Percentiles rank a stretch among this genome's conserved stretches.
phyloP scores from a whole-genome alignment of 1,284 basidiomycete species.

The Tilletiaria anomala region DNA sequence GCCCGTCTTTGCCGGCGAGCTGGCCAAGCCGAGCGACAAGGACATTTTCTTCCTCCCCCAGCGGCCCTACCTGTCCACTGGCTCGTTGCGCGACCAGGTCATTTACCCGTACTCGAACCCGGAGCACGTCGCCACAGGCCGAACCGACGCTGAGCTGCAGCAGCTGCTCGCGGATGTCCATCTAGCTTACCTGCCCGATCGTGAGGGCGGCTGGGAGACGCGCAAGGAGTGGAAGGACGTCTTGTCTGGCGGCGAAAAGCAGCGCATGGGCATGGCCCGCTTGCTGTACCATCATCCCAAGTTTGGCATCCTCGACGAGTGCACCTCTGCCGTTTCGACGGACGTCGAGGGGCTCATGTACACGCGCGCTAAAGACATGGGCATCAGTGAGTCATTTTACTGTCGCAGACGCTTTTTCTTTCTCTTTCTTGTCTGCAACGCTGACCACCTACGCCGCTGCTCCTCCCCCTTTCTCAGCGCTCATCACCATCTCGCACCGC shows the following conservation, averaged over 20 bases:
- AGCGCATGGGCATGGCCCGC: conserved; percentile 46
- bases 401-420: not conserved
- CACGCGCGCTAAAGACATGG: conserved; percentile 76
- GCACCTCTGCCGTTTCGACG: conserved; percentile 87
- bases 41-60: conserved; percentile 82
- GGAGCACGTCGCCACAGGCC: conserved; percentile 40
- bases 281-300: conserved; percentile 70
- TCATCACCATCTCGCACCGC: conserved; percentile 67
- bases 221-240: conserved; percentile 75
- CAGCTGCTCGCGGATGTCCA: conserved; percentile 64
- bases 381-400: conserved; percentile 52
- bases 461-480: conserved; percentile 40
- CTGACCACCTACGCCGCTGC: not conserved
- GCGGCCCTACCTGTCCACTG: conserved; percentile 74
- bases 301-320: conserved; percentile 52
- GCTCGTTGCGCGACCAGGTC: conserved; percentile 71
- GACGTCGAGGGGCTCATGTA: conserved; percentile 95
- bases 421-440: not conserved
- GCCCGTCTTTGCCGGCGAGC: conserved; percentile 46
- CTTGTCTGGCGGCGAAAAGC: conserved; percentile 80
- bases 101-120: conserved; percentile 40
- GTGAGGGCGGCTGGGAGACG: conserved; percentile 63
- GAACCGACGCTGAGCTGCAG: conserved; percentile 57
- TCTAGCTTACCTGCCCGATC: conserved; percentile 65
- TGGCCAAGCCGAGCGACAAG: conserved; percentile 23